A percentile compares a stretch with the other conserved stretches of the same genome.
Conservation (phyloP, 768 basidiomycete genomes). For the Cubamyces sp. region DNA sequence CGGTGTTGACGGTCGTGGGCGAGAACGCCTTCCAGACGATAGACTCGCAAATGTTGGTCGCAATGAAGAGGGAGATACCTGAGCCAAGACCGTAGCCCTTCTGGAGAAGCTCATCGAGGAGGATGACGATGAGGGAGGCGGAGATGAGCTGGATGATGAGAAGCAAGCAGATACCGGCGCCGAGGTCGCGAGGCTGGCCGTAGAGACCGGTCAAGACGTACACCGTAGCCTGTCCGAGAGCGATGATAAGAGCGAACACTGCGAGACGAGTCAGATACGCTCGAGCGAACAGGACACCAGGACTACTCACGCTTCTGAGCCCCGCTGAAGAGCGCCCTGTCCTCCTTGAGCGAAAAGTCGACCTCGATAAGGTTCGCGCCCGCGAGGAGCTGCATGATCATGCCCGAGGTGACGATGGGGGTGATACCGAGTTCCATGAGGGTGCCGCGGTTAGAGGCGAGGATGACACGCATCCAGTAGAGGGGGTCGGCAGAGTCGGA, state of each 20-base stretch:
- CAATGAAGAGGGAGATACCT: slow-evolving; percentile 98
- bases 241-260: slow-evolving; percentile 97
- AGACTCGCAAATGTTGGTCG: slow-evolving; percentile 99
- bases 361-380: slow-evolving; percentile 98
- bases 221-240: slow-evolving; percentile 95
- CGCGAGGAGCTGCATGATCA: slow-evolving; percentile 99
- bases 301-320: slow-evolving; percentile 86
- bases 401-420: slow-evolving; percentile 96
- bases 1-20: slow-evolving; percentile 97
- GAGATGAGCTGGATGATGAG: slow-evolving; percentile 95
- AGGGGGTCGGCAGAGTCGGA: slow-evolving; percentile 99
- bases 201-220: slow-evolving; percentile 98
- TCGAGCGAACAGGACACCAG: neutral
- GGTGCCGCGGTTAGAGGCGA: slow-evolving; percentile 97
- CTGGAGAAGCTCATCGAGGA: slow-evolving; percentile 97
- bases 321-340: slow-evolving; percentile 91
- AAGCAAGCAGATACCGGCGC: slow-evolving; percentile 95
- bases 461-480: slow-evolving; percentile 99
- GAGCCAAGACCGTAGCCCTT: slow-evolving; percentile 99
- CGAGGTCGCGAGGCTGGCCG: slow-evolving; percentile 89
- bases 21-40: slow-evolving; percentile 99
- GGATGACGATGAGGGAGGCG: slow-evolving; percentile 94
- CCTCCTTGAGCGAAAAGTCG: slow-evolving; percentile 97
- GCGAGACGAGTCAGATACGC: slow-evolving; percentile 10
- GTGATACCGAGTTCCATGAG: slow-evolving; percentile 99